Percentiles rank a stretch among this genome's conserved stretches.
phyloP scores from a whole-genome alignment of 2,329 filamentous ascomycete genomes.

The Neocucurbitaria cava region DNA sequence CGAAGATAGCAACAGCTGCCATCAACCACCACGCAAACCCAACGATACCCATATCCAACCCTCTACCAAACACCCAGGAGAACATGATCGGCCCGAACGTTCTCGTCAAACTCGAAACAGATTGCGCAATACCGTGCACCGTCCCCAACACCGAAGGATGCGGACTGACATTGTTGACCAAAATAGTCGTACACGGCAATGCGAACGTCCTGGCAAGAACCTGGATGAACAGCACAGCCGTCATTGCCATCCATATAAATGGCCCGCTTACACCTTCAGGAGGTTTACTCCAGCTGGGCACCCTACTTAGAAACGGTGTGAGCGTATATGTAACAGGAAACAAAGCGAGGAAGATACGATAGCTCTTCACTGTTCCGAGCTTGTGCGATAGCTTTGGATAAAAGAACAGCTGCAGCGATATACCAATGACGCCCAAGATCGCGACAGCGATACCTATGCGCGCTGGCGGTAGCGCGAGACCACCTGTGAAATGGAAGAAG shows the following conservation, averaged over 20 bases:
- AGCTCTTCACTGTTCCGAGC: constrained; percentile 52
- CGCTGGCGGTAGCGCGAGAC: constrained; percentile 56
- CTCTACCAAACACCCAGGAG: constrained; percentile 67
- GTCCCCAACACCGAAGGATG: constrained; percentile 63
- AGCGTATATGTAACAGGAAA: constrained; percentile 56
- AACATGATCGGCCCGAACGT: constrained; percentile 67
- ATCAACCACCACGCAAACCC: constrained; percentile 65
- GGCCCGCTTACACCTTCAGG: constrained; percentile 51
- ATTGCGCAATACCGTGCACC: constrained; percentile 66
- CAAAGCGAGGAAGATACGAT: constrained; percentile 50
- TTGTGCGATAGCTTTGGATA: constrained; percentile 53
- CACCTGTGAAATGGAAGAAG: constrained; percentile 57
- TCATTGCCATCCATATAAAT: constrained; percentile 53
- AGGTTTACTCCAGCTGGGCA: constrained; percentile 49
- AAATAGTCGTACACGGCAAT: constrained; percentile 65
- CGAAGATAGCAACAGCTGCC: constrained; percentile 58
- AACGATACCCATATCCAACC: constrained; percentile 63
- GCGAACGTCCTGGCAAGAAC: constrained; percentile 59
- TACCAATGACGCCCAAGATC: constrained; percentile 57
- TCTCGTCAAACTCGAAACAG: constrained; percentile 63
- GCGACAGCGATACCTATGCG: constrained; percentile 57
- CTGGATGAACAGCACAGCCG: constrained; percentile 52
- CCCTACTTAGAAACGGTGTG: constrained; percentile 52
- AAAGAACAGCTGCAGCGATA: constrained; percentile 54
- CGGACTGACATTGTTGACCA: constrained; percentile 56